Evolutionary conservation across 2,329 filamentous ascomycete species (phyloP).

Genomic region (Sporothrix mexicana): DNA sequence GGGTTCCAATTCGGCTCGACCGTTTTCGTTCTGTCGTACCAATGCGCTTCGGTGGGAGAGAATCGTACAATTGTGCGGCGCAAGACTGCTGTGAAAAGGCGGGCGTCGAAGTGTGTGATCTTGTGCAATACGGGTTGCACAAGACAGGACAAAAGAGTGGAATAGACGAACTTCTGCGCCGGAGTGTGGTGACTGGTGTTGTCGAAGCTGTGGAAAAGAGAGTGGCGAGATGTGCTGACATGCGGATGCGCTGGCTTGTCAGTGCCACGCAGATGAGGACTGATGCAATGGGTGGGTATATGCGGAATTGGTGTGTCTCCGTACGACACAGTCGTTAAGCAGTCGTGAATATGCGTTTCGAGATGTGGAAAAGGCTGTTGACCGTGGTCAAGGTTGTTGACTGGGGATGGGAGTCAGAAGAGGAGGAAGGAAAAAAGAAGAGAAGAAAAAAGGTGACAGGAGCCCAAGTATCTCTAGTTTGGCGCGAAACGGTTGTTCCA

Average conservation of each 20-base stretch:
- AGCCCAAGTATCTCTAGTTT: background rate
- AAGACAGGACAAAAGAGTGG: background rate
- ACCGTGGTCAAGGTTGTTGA: slow-evolving; percentile 21
- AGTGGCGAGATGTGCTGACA: slow-evolving; percentile 12
- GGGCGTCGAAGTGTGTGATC: background rate
- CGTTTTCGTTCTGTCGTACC: slow-evolving; percentile 5
- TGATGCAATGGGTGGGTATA: background rate
- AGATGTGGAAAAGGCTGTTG: background rate
- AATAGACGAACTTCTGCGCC: background rate
- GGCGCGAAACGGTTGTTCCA: slow-evolving; percentile 12
- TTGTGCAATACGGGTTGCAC: background rate
- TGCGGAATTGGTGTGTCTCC: slow-evolving; percentile 8
- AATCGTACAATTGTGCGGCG: background rate
- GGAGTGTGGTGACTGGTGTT: slow-evolving; percentile 4
- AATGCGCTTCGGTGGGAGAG: background rate
- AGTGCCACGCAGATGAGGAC: slow-evolving; percentile 10
- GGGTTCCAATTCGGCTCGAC: slow-evolving; percentile 2
- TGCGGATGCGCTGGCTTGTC: slow-evolving; percentile 25
- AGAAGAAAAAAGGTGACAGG: background rate
- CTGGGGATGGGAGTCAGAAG: slow-evolving; percentile 9
- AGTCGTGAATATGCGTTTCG: slow-evolving; percentile 5
- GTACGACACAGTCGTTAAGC: slow-evolving; percentile 21
- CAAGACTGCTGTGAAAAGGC: background rate
- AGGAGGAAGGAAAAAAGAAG: background rate
- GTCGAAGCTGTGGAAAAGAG: background rate